Conservation (phyloP, 441 rosid species). For the Hura crepitans region DNA sequence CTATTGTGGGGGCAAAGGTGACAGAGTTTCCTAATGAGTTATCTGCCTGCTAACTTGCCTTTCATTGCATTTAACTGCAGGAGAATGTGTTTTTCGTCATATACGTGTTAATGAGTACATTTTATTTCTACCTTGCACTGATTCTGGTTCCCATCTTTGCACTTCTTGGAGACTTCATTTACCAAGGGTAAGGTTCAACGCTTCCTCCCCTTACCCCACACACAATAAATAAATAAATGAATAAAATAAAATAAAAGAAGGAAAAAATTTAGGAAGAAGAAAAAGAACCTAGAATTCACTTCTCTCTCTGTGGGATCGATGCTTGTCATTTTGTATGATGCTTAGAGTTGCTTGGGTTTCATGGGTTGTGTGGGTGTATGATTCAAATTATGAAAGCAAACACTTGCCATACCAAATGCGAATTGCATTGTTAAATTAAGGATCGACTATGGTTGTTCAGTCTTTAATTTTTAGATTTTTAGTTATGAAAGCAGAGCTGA, state of each 20-base stretch:
- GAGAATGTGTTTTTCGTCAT: constrained; percentile 81
- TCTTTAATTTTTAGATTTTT: not conserved
- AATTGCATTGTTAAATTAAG: not conserved
- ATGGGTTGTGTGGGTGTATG: not conserved
- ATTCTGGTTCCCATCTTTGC: constrained; percentile 81
- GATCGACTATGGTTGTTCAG: not conserved
- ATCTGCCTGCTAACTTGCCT: constrained; percentile 22
- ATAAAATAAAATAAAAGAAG: too few species aligned
- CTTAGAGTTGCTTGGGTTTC: not conserved
- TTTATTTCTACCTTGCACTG: constrained; percentile 73
- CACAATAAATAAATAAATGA: too few species aligned
- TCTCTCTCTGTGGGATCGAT: not conserved
- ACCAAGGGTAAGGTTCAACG: constrained; percentile 63
- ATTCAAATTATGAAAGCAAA: not conserved
- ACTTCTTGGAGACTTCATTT: constrained; percentile 87
- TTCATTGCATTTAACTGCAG: constrained; percentile 41
- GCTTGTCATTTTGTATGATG: not conserved
- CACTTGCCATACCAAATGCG: not conserved
- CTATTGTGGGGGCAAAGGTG: not conserved
- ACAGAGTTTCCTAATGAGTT: not conserved
- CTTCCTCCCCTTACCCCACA: too few species aligned
- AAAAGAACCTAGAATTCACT: too few species aligned
- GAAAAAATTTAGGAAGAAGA: too few species aligned
- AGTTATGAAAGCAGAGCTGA: not conserved
- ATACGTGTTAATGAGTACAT: constrained; percentile 80